A percentile compares a stretch with the other conserved stretches of the same genome.
Conservation (phyloP, 768 basidiomycete genomes). For the Amanita rubescens region DNA sequence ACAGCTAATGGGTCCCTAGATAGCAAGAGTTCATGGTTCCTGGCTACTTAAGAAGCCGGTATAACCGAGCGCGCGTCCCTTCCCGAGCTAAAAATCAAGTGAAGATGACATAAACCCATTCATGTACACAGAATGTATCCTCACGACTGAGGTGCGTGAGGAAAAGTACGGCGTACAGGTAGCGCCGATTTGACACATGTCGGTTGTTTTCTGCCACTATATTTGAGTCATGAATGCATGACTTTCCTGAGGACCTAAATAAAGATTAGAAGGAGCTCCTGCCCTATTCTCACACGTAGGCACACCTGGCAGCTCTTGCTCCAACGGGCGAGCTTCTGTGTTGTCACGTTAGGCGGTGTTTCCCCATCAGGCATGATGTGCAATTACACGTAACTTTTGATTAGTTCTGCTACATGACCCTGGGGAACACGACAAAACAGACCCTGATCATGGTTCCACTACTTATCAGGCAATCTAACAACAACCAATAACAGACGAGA, state of each 20-base stretch:
- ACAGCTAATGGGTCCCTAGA: neutral
- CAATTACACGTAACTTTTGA: neutral
- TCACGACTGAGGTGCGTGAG: neutral
- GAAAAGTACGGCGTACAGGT: neutral
- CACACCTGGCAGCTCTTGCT: neutral
- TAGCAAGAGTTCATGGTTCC: neutral
- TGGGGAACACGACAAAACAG: neutral
- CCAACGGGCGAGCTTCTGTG: neutral
- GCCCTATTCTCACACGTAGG: neutral
- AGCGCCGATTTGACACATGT: neutral
- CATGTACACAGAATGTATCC: neutral
- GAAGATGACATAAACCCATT: neutral
- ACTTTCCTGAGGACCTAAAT: neutral
- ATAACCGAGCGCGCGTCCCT: neutral
- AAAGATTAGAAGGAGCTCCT: neutral
- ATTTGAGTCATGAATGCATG: neutral
- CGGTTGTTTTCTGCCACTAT: neutral
- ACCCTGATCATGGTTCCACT: neutral
- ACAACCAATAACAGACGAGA: neutral
- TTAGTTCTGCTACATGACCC: neutral
- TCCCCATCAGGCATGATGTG: constrained; percentile 1
- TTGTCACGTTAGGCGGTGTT: neutral
- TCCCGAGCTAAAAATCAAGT: neutral
- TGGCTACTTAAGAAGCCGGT: constrained; percentile 1
- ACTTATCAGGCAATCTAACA: neutral